A percentile compares a stretch with the other conserved stretches of the same genome.
Evolutionary conservation across 2,329 filamentous ascomycete species (phyloP).

Genomic region (Pezicula rhizophila): DNA sequence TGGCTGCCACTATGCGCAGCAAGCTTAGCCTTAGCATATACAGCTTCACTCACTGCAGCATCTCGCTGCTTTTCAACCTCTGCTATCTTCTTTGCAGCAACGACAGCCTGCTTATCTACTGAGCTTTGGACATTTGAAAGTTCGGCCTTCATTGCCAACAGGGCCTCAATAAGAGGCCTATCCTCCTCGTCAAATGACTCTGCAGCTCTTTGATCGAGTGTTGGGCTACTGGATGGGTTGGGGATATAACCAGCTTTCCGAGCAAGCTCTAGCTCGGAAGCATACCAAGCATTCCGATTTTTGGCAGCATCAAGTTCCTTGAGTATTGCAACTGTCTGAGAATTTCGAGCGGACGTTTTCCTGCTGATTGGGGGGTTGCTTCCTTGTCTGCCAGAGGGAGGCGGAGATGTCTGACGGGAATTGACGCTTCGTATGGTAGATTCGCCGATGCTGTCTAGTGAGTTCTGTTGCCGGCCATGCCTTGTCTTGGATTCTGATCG

Average conservation of each 20-base stretch:
- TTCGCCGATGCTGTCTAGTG: conserved; percentile 64
- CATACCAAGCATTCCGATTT: conserved; percentile 93
- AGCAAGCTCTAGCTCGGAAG: conserved; percentile 87
- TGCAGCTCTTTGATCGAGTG: conserved; percentile 67
- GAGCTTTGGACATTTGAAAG: conserved; percentile 83
- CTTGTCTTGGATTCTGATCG: conserved; percentile 44
- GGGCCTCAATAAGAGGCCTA: conserved; percentile 82
- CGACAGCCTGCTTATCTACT: conserved; percentile 79
- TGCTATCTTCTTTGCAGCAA: conserved; percentile 83
- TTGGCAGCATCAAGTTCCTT: conserved; percentile 83
- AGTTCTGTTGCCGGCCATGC: conserved; percentile 54
- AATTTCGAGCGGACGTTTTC: conserved; percentile 53
- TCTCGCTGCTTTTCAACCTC: conserved; percentile 94
- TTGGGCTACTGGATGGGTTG: conserved; percentile 62
- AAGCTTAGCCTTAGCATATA: conserved; percentile 89
- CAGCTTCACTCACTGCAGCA: conserved; percentile 86
- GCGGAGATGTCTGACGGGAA: conserved; percentile 48
- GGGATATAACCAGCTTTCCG: conserved; percentile 82
- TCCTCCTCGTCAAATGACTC: conserved; percentile 90
- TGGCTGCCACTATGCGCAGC: conserved; percentile 73
- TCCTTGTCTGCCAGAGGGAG: conserved; percentile 44
- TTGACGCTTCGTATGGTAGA: conserved; percentile 38
- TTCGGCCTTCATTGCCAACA: conserved; percentile 86
- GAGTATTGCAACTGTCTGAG: conserved; percentile 60
- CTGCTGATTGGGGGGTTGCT: conserved; percentile 55